Evolutionary conservation across 1,139 yeast species (phyloP).

Genomic region (Magnusiomyces suaveolens): DNA sequence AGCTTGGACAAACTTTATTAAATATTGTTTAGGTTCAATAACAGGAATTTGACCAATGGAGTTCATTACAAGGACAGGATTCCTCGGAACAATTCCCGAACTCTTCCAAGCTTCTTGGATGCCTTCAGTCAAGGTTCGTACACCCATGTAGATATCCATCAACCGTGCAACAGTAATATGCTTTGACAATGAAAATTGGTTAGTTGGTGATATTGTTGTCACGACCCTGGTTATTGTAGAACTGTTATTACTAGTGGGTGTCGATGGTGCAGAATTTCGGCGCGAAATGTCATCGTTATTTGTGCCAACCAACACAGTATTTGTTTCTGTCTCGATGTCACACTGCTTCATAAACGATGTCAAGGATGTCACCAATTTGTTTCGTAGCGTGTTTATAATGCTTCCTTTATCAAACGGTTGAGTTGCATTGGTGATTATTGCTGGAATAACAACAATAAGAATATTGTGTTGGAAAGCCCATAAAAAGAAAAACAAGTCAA

Average conservation of each 20-base stretch:
- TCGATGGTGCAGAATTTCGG: not conserved
- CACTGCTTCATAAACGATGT: not conserved
- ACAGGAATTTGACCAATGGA: not conserved
- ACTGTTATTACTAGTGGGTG: not conserved
- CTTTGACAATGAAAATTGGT: not conserved
- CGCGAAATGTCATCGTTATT: too few relatives aligned
- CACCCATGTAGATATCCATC: not conserved
- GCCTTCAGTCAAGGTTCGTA: not conserved
- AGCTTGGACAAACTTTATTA: not conserved
- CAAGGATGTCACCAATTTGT: not conserved
- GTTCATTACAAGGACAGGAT: not conserved
- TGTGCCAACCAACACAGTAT: too few relatives aligned
- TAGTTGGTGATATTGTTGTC: not conserved
- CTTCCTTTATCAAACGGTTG: not conserved
- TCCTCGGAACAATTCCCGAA: slow-evolving; percentile 5
- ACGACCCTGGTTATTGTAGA: not conserved
- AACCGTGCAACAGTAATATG: not conserved
- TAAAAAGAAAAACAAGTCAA: not conserved
- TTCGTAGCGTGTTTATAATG: not conserved
- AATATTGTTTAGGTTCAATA: not conserved
- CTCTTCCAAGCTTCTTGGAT: slow-evolving; percentile 1
- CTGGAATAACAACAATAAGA: slow-evolving; percentile 3
- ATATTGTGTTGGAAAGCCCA: slow-evolving; percentile 7
- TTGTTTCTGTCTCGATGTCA: not conserved
- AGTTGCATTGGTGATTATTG: not conserved